Evolutionary conservation across 768 basidiomycete species (phyloP), one percentile per base, ranked within the genome.

Genomic region (Mycena venus): DNA sequence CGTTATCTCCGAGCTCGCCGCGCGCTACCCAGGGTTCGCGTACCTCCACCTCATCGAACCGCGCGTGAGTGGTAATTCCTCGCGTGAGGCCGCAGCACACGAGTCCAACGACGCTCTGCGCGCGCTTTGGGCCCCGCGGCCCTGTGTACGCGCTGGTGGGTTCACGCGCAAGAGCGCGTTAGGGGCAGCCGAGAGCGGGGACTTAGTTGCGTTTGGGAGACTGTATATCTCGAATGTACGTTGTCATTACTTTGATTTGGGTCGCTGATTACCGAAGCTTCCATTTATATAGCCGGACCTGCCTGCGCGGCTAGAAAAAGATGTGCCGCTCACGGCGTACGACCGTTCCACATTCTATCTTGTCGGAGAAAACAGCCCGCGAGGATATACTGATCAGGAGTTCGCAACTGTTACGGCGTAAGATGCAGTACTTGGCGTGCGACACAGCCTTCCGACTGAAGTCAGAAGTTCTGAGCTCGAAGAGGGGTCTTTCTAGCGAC

Each of bases 31-130:
- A 15, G 53, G 77, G 15, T 78, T 88, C 21, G 86, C 85, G 8
- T 88, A 88, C 79, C 63, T 88, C 3, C 85, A 87, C 75, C 61
- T 83, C 55, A 72, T 80, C n/a, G 83, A 86, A 72, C 78, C 84
- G 47, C 78, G 78, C 40, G 58, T 66, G 6, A 62, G 15, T n/a
- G 59, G 68, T 3, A 53, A 19, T n/a, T 56, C 2, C 21, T 44
- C 59, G n/a, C 29, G 59, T 51, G 44, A 58, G 1, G 47, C 9
- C 29, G 27, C 6, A 4, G 19, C 61, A 73, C 58, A 60, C 15
- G 76, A 73, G 44, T 66, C 38, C 11, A 80, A 82, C 49, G 77
- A 78, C 19, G 70, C 75, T 15, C 42, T 82, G 15, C 68, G 75
- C 7, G 68, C 77, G 7, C 76, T 82, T 1, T 83, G 81, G 81